Percentiles rank a stretch among this genome's conserved stretches.
phyloP scores from a whole-genome alignment of 768 basidiomycete genomes.

The Trametes sanguinea region DNA sequence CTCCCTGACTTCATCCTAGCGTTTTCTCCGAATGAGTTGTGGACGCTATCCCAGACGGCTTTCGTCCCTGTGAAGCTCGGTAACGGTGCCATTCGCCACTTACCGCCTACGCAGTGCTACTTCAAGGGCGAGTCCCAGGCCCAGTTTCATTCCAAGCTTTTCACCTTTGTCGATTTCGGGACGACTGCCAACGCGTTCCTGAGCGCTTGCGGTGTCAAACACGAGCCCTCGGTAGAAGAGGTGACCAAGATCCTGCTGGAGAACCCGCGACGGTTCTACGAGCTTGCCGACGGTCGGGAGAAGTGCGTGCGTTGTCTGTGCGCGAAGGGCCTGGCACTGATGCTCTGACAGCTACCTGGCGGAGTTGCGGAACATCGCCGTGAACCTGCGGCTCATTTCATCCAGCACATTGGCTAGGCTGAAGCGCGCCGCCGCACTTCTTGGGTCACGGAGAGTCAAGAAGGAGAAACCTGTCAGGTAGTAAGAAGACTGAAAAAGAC shows the following conservation, averaged over 20 bases:
- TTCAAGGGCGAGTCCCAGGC: conserved; percentile 54
- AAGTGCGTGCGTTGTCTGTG: conserved; percentile 48
- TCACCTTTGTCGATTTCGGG: conserved; percentile 90
- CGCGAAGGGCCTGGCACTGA: background rate
- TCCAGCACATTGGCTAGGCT: conserved; percentile 58
- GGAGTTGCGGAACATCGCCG: conserved; percentile 85
- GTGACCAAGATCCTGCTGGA: conserved; percentile 68
- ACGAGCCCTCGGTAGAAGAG: conserved; percentile 85
- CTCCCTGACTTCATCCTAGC: conserved; percentile 39
- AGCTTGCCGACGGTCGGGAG: conserved; percentile 65
- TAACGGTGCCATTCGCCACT: conserved; percentile 40
- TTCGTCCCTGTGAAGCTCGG: conserved; percentile 63
- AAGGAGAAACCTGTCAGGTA: conserved; percentile 28
- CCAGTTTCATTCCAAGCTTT: conserved; percentile 76
- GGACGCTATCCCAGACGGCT: conserved; percentile 52
- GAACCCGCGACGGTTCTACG: conserved; percentile 71
- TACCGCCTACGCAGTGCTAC: conserved; percentile 70
- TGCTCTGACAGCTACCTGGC: conserved; percentile 62
- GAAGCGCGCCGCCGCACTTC: conserved; percentile 69
- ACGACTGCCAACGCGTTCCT: conserved; percentile 80
- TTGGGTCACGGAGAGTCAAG: conserved; percentile 66
- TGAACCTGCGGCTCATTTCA: conserved; percentile 61
- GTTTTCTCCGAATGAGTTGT: conserved; percentile 58
- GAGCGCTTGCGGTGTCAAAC: conserved; percentile 82
- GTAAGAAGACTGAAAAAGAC: conserved; percentile 17